These are phyloP conservation scores for Musa beccarii DNA, from an alignment of 176 grass and related monocot genomes.

Conservation along the genomic window DNA sequence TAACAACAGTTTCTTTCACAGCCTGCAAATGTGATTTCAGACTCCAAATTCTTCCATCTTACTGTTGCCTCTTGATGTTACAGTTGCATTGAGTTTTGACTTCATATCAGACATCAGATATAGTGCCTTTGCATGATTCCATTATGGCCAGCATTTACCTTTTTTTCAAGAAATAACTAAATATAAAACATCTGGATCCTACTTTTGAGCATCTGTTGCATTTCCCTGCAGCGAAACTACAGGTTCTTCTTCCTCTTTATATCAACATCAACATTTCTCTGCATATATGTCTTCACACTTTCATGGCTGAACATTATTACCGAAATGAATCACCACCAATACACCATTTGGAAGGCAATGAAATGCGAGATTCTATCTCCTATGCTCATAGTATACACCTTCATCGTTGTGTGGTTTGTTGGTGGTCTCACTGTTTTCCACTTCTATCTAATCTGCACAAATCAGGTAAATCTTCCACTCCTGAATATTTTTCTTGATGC, in stretches of 20 bases:
- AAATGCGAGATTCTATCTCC: slow-evolving; percentile 36
- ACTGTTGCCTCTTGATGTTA: not conserved
- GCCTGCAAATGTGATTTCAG: not conserved
- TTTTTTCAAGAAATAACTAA: not conserved
- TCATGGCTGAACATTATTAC: slow-evolving; percentile 40
- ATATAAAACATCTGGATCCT: not conserved
- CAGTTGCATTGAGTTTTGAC: not conserved
- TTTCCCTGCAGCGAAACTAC: slow-evolving; percentile 57
- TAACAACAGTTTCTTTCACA: no score
- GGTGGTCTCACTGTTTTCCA: slow-evolving; percentile 63
- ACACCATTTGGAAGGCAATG: slow-evolving; percentile 36
- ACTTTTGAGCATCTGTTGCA: not conserved
- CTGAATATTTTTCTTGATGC: no score
- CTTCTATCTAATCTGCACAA: slow-evolving; percentile 59
- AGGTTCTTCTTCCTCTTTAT: slow-evolving; percentile 58
- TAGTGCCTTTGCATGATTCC: not conserved
- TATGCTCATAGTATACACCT: slow-evolving; percentile 60
- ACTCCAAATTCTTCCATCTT: not conserved
- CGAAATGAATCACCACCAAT: slow-evolving; percentile 23
- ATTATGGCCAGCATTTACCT: not conserved
- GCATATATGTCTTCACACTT: slow-evolving; percentile 43
- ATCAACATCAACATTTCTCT: slow-evolving; percentile 49
- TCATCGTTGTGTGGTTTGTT: slow-evolving; percentile 53
- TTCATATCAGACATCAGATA: not conserved
- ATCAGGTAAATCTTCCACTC: slow-evolving; percentile 36